Conservation (phyloP, 148 eudicot species). For the Fagopyrum tataricum region DNA sequence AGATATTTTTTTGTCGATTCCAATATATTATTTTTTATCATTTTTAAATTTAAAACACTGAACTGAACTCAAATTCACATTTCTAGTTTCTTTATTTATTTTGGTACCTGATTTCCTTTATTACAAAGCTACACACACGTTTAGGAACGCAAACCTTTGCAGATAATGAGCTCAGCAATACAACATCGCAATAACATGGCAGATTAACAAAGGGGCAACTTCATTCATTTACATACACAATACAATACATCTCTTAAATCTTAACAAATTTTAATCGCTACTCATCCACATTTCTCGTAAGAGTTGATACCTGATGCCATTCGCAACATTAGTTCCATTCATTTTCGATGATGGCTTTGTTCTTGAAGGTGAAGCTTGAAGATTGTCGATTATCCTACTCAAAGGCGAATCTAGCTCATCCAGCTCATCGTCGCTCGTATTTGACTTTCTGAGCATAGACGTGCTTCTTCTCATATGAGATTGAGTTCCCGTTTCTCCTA, state of each 20-base stretch:
- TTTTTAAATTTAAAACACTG: not conserved
- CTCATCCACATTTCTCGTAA: constrained; percentile 61
- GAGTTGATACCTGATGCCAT: constrained; percentile 54
- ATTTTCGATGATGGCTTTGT: constrained; percentile 21
- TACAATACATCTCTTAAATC: not conserved
- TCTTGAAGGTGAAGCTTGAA: constrained; percentile 20
- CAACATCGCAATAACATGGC: not conserved
- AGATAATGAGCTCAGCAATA: not conserved
- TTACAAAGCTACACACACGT: not conserved
- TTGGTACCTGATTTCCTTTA: not conserved
- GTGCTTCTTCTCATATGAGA: constrained; percentile 53
- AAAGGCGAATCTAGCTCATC: constrained; percentile 76
- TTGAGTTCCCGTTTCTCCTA: constrained; percentile 35
- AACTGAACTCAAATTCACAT: not conserved
- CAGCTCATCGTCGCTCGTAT: constrained; percentile 87
- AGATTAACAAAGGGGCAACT: not conserved
- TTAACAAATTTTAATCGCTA: constrained; percentile 17
- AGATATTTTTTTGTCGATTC: too few species aligned
- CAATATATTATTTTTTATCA: too few species aligned
- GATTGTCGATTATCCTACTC: constrained; percentile 27
- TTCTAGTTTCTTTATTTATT: not conserved
- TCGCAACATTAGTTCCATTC: constrained; percentile 23
- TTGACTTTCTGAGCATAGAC: constrained; percentile 58
- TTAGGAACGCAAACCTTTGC: not conserved
- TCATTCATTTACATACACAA: not conserved